Evolutionary conservation across 2,329 filamentous ascomycete genomes (phyloP), one percentile per base, ranked within the genome.

Genomic region (Alternaria postmessia): DNA sequence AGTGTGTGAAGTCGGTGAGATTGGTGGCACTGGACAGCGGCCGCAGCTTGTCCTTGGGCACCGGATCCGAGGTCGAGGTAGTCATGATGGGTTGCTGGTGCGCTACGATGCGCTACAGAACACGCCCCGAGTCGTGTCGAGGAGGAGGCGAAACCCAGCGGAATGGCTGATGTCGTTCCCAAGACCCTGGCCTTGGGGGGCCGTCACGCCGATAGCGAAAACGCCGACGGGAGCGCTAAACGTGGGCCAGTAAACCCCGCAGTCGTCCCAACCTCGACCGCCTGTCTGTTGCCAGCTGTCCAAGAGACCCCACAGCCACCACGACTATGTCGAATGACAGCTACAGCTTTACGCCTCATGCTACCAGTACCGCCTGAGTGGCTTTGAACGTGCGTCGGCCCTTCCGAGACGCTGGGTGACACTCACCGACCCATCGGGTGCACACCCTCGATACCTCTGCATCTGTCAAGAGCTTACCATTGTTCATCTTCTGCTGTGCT

Each of bases 21-120:
- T 68, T 64, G n/a, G 65, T 68, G 26, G 65, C 65, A 47, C 59
- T 65, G 46, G 65, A 68, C 48, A 68, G 64, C 55, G 65, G 65
- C 3, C 65, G 57, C 57, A 66, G 57, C 52, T 43, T 59, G 38
- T 62, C 60, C 41, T 47, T 46, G 38, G 41, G 54, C 44, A 30
- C 36, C 4, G 48, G 46, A 24, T 60, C 51, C 28, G 56, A 36
- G 24, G 32, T 52, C 36, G 47, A 56, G 52, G 64, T 51, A 22
- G 59, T 47, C 61, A 66, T 66, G 34, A 30, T 60, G 49, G 41
- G n/a, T 54, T 47, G 49, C 20, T 26, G 41, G 43, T 49, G 32
- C 52, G 44, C 48, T 52, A 26, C 41, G 30, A 18, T 48, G 48
- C 44, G 51, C 58, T 57, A 61, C 41, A 34, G 42, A 54, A 61